Conservation (phyloP, 2,329 filamentous ascomycete species). For the Colletotrichum gloeosporioides region DNA sequence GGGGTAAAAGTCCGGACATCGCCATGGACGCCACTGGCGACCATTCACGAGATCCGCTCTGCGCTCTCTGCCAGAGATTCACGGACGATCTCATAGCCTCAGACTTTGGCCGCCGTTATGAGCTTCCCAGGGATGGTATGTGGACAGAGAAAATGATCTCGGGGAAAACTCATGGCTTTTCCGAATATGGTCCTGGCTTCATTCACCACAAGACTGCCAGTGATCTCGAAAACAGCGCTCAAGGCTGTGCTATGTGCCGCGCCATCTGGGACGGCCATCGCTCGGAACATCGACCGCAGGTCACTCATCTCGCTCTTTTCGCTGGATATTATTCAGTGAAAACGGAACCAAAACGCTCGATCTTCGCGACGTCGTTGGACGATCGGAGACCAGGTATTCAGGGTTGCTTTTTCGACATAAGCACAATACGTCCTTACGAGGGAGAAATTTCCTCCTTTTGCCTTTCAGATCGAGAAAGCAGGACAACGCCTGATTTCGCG, state of each 20-base stretch:
- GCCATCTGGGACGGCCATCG: background rate
- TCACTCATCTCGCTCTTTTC: rapidly evolving
- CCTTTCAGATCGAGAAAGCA: background rate
- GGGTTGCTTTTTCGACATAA: background rate
- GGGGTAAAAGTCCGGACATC: too few relatives aligned
- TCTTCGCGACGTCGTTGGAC: rapidly evolving
- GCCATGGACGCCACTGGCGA: background rate
- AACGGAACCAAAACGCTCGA: background rate
- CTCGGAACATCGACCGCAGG: rapidly evolving
- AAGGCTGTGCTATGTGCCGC: background rate
- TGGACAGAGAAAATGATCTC: background rate
- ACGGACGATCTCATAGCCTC: background rate
- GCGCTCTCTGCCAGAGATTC: background rate
- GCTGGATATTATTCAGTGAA: background rate
- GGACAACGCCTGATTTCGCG: background rate
- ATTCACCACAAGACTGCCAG: background rate
- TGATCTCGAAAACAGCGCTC: background rate
- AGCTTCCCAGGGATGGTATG: background rate
- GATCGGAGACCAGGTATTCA: too few relatives aligned
- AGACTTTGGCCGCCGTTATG: background rate
- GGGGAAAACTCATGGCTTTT: rapidly evolving
- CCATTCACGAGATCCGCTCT: background rate
- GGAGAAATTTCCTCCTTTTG: background rate
- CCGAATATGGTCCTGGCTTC: background rate
- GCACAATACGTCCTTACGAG: rapidly evolving